These are phyloP conservation scores for Bolboschoenus planiculmis DNA, from an alignment of 176 grass and related monocot species.

Conservation along the genomic window DNA sequence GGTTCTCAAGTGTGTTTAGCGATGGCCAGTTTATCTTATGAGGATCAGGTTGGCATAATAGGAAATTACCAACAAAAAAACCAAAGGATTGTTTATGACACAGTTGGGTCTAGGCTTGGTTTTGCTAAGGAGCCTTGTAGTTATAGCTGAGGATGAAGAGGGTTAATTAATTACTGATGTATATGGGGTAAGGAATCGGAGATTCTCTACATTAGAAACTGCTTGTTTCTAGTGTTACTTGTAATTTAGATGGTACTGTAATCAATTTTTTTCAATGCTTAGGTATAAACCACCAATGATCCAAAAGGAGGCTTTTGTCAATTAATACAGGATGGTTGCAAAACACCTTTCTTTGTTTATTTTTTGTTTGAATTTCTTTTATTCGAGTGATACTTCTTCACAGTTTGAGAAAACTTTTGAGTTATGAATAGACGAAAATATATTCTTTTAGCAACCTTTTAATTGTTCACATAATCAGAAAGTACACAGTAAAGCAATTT, in stretches of 20 bases:
- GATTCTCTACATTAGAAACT: slow-evolving; percentile 5
- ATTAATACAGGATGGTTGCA: neutral
- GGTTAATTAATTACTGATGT: neutral
- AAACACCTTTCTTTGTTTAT: neutral
- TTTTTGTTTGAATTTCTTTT: neutral
- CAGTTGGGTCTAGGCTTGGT: slow-evolving; percentile 45
- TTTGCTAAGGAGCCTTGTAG: slow-evolving; percentile 72
- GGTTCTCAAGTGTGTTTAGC: slow-evolving; percentile 84
- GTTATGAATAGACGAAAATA: neutral
- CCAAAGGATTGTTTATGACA: slow-evolving; percentile 86
- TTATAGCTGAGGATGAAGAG: slow-evolving; percentile 23
- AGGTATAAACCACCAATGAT: neutral
- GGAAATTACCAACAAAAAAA: slow-evolving; percentile 99
- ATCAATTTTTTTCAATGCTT: neutral
- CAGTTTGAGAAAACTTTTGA: neutral
- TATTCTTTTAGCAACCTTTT: neutral
- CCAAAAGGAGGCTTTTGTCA: neutral
- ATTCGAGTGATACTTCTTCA: neutral
- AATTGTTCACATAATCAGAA: neutral
- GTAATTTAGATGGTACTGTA: neutral
- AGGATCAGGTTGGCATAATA: slow-evolving; percentile 71
- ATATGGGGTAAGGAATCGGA: neutral
- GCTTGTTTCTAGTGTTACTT: slow-evolving; percentile 5
- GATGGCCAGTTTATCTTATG: slow-evolving; percentile 55
- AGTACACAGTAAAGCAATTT: neutral